Evolutionary conservation across 495 filamentous ascomycete genomes (phyloP).

Genomic region (Monascus purpureus): DNA sequence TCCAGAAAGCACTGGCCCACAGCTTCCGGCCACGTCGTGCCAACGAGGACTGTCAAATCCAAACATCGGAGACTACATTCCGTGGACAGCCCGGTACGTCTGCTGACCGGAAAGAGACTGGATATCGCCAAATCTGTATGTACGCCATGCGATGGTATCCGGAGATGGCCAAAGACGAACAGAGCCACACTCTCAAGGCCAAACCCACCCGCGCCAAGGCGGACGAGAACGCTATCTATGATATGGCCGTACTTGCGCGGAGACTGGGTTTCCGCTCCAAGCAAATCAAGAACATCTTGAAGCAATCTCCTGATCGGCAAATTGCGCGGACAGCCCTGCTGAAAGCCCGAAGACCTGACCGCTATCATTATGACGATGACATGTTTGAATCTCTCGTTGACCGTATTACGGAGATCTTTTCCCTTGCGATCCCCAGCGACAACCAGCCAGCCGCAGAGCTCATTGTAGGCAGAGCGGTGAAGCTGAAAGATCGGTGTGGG

Average conservation of each 20-base stretch:
- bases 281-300: slow-evolving; percentile 9
- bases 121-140: slow-evolving; percentile 14
- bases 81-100: background rate
- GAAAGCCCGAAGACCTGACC: slow-evolving; percentile 15
- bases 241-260: slow-evolving; percentile 14
- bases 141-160: slow-evolving; percentile 16
- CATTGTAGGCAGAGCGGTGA: background rate
- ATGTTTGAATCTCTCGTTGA: slow-evolving; percentile 10
- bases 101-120: slow-evolving; percentile 5
- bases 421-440: slow-evolving; percentile 5
- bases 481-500: slow-evolving; percentile 6
- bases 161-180: slow-evolving; percentile 8
- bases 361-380: slow-evolving; percentile 12
- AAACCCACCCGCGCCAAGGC: slow-evolving; percentile 10
- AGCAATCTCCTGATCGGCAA: slow-evolving; percentile 15
- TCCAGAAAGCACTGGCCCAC: slow-evolving; percentile 4
- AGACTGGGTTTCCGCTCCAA: slow-evolving; percentile 15
- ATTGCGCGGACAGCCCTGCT: slow-evolving; percentile 17
- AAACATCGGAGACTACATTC: slow-evolving; percentile 14
- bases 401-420: slow-evolving; percentile 11
- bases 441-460: background rate
- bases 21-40: slow-evolving; percentile 1
- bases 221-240: slow-evolving; percentile 13
- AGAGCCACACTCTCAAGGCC: slow-evolving; percentile 10
- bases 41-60: slow-evolving; percentile 6